Evolutionary conservation across 192 early-diverging fungal species (phyloP), one percentile per base, ranked within the genome.

Genomic region (Rhizophagus prolifer): DNA sequence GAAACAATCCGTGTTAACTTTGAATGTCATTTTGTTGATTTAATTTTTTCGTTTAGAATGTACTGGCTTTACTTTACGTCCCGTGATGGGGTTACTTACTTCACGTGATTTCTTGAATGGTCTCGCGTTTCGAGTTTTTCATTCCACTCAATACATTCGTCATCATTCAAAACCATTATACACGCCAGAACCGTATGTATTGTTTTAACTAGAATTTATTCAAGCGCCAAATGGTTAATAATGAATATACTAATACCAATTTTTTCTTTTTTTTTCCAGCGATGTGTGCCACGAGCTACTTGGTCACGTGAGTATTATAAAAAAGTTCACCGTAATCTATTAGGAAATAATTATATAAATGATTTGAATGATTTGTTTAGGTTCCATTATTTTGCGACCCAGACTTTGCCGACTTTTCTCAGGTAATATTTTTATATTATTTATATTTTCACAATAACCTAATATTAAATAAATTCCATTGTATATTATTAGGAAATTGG

Each of bases 221-320:
- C n/a, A n/a, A n/a, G n/a, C n/a, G n/a, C n/a, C n/a, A n/a, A n/a
- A n/a, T n/a, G n/a, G n/a, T n/a, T 8, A 9, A 69, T 9, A 7
- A 69, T 13, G 9, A 25, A 46, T 25, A 44, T 21, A 46, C 19
- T 69, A 69, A 65, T 21, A 19, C 5, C 2, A 31, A 46, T 25
- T n/a, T 10, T 13, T 3, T 23, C 3, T 8, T 12, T 69, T 25
- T 19, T 69, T 46, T 28, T 69, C 10, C n/a, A 76, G 74, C 63
- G 97, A 98, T 82, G 89, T 95, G 71, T 98, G 97, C 85, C 97
- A 98, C 80, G 97, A 98, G 84, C 86, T 97, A 19, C 85, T 98
- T 23, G 97, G 97, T 59, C 97, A 98, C 74, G 95, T 91, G 7
- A 89, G 91, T 76, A 23, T 26, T 14, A 21, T 0, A 54, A 25